A percentile compares a stretch with the other conserved stretches of the same genome.
Evolutionary conservation across 2,329 filamentous ascomycete species (phyloP).

Genomic region (Phaeoacremonium minimum): DNA sequence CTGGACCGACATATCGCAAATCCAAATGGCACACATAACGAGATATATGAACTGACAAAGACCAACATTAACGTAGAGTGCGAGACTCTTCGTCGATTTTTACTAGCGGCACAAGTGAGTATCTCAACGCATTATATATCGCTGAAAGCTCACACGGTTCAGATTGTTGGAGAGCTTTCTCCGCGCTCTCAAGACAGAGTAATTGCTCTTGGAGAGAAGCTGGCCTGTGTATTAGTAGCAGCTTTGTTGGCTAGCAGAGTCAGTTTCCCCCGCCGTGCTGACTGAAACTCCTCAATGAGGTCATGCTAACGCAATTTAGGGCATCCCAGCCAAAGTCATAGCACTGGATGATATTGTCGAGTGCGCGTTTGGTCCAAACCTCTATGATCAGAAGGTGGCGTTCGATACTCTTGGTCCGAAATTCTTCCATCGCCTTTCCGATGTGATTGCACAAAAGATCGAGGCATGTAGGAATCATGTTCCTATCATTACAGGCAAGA

Average conservation of each 20-base stretch:
- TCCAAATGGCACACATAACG: constrained; percentile 15
- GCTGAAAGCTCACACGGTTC: too few relatives aligned
- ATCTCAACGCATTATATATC: too few relatives aligned
- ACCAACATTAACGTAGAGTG: constrained; percentile 42
- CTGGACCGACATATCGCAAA: constrained; percentile 6
- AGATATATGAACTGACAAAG: constrained; percentile 30
- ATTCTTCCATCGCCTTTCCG: not conserved
- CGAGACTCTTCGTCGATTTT: constrained; percentile 39
- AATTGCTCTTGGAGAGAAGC: constrained; percentile 36
- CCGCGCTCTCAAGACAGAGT: constrained; percentile 44
- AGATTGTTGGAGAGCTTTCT: constrained; percentile 43
- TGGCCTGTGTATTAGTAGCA: constrained; percentile 22
- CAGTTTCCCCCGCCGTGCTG: constrained; percentile 8
- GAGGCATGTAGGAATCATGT: not conserved
- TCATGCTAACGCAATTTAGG: not conserved
- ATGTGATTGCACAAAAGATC: not conserved
- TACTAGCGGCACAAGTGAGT: constrained; percentile 46
- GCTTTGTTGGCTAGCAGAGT: constrained; percentile 21
- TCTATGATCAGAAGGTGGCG: not conserved
- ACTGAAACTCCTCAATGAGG: not conserved
- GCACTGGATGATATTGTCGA: not conserved
- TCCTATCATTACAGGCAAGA: not conserved
- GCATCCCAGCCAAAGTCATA: not conserved
- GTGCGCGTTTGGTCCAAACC: not conserved
- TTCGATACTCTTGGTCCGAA: not conserved